Evolutionary conservation across 2,329 filamentous ascomycete genomes (phyloP).

Genomic region (Ascochyta pisi): DNA sequence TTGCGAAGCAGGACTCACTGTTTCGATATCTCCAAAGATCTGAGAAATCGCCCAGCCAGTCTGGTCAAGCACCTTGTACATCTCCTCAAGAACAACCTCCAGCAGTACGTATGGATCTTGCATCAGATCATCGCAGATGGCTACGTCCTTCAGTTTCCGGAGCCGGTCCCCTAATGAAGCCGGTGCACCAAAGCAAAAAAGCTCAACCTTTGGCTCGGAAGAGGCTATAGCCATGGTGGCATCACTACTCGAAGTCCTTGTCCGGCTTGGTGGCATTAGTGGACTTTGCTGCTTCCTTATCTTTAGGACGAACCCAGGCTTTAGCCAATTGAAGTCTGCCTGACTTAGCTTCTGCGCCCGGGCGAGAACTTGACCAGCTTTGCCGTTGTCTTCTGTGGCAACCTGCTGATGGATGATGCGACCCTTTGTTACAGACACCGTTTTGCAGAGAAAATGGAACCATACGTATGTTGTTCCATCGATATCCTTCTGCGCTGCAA

Average conservation of each 20-base stretch:
- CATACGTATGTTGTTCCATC: constrained; percentile 29
- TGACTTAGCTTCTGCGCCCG: constrained; percentile 24
- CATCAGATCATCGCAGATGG: constrained; percentile 29
- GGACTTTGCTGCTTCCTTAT: constrained; percentile 13
- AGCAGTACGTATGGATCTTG: constrained; percentile 44
- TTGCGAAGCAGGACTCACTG: constrained; percentile 23
- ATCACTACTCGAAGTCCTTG: constrained; percentile 24
- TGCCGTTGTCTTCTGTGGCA: neutral
- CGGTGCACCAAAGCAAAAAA: constrained; percentile 41
- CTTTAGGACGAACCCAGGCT: constrained; percentile 36
- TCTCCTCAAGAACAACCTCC: constrained; percentile 39
- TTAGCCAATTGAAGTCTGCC: constrained; percentile 35
- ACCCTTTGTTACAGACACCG: constrained; percentile 19
- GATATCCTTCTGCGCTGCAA: constrained; percentile 28
- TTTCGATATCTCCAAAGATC: constrained; percentile 43
- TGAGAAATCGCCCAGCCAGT: constrained; percentile 38
- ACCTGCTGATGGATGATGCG: constrained; percentile 15
- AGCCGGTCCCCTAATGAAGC: constrained; percentile 24
- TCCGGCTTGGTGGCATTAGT: constrained; percentile 11
- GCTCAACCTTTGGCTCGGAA: constrained; percentile 19
- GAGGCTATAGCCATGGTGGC: constrained; percentile 8
- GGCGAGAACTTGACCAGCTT: neutral
- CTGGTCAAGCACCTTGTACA: constrained; percentile 40
- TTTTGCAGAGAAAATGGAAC: constrained; percentile 43
- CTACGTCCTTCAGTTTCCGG: constrained; percentile 15